Percentiles rank a stretch among this genome's conserved stretches.
Conservation (phyloP, 106 monocot species). For the Apostasia shenzhenica region DNA sequence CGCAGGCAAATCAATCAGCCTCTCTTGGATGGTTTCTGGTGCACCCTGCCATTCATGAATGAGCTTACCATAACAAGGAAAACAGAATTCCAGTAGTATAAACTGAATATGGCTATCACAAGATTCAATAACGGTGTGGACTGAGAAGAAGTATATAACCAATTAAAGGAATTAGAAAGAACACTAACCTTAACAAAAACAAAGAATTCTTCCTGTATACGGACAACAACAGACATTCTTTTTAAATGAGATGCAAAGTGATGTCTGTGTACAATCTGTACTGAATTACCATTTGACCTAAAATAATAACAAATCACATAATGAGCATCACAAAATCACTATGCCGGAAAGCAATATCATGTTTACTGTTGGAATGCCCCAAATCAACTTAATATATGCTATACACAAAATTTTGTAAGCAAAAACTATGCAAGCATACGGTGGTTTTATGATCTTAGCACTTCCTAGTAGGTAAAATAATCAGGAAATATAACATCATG, state of each 20-base stretch:
- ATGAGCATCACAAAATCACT: neutral
- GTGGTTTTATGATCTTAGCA: too few relatives aligned
- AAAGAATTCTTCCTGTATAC: conserved; percentile 72
- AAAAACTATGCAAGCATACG: too few relatives aligned
- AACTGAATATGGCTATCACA: neutral
- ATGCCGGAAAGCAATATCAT: neutral
- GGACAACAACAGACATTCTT: conserved; percentile 96
- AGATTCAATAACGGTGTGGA: too few relatives aligned
- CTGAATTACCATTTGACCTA: conserved; percentile 82
- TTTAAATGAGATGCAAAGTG: conserved; percentile 99
- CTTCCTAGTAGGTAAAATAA: too few relatives aligned
- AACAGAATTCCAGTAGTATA: neutral
- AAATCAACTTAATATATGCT: too few relatives aligned
- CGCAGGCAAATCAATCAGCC: conserved; percentile 67
- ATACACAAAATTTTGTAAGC: too few relatives aligned
- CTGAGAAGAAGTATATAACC: too few relatives aligned
- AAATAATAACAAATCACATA: conserved; percentile 12
- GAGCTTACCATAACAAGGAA: conserved; percentile 4
- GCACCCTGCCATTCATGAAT: conserved; percentile 63
- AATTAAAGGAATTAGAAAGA: neutral
- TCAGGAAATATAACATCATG: too few relatives aligned
- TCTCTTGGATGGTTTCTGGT: conserved; percentile 97
- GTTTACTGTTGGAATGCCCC: neutral
- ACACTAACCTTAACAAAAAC: conserved; percentile 86
- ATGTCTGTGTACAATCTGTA: conserved; percentile 90